A percentile compares a stretch with the other conserved stretches of the same genome.
Evolutionary conservation across 2,329 filamentous ascomycete genomes (phyloP).

Genomic region (Monosporascus sp.): DNA sequence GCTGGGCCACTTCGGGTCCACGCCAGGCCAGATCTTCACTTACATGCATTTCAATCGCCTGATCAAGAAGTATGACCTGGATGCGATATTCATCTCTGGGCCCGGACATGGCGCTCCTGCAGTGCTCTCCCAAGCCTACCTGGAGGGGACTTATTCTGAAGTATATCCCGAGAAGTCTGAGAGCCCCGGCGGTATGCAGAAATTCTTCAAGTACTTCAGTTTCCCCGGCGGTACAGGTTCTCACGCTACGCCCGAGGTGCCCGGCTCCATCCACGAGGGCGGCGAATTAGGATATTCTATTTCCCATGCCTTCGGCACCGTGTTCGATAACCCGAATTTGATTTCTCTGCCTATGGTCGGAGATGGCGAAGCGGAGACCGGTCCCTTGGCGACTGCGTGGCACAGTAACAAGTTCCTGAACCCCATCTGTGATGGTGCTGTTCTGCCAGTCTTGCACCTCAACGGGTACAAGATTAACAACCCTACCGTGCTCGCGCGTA

Average conservation of each 20-base stretch:
- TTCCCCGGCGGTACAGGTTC: conserved; percentile 76
- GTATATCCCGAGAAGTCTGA: conserved; percentile 71
- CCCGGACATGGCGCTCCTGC: conserved; percentile 75
- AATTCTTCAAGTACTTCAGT: conserved; percentile 79
- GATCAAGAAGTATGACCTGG: conserved; percentile 73
- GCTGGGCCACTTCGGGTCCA: conserved; percentile 73
- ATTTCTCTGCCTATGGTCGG: conserved; percentile 76
- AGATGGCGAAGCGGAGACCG: conserved; percentile 77
- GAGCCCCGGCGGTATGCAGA: conserved; percentile 62
- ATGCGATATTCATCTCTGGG: conserved; percentile 69
- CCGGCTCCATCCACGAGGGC: conserved; percentile 72
- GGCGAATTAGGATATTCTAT: conserved; percentile 79
- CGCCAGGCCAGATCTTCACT: conserved; percentile 75
- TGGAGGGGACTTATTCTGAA: conserved; percentile 73
- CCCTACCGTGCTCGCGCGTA: conserved; percentile 66
- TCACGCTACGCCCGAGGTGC: conserved; percentile 74
- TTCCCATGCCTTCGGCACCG: conserved; percentile 71
- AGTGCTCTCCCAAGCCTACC: conserved; percentile 69
- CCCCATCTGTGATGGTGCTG: conserved; percentile 71
- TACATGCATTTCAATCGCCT: conserved; percentile 79
- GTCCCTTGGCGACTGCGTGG: conserved; percentile 73
- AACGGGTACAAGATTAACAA: conserved; percentile 88
- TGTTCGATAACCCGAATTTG: conserved; percentile 69
- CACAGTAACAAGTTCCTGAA: conserved; percentile 81
- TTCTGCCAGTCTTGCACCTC: conserved; percentile 71